Evolutionary conservation across 1,284 basidiomycete genomes (phyloP), one percentile per base, ranked within the genome.

Genomic region (Cerrena zonata): DNA sequence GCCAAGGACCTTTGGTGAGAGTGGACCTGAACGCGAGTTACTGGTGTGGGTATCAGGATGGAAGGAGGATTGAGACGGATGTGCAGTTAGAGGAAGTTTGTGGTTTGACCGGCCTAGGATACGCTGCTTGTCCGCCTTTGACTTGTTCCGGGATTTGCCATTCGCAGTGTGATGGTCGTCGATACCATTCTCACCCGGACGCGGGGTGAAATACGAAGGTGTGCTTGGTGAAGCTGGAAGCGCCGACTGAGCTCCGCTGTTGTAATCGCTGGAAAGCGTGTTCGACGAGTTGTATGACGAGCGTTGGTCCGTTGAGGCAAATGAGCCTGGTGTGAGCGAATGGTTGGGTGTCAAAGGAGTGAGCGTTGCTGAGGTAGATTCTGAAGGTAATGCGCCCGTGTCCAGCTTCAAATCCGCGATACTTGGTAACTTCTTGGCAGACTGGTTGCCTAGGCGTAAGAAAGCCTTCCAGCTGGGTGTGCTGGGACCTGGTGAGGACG

Each of bases 251-350:
- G 71, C 54, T 47, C 69, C 65, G 27, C 60, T 64, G 63, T 77
- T 78, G 1, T 82, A 86, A 60, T 85, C 84, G 57, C 74, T 82
- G 10, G 85, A 86, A 54, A 78, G 77, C 0, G 82, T 81, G 57
- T 79, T 79, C 38, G 84, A 86, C 10, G 86, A 88, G 61, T 81
- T 84, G 67, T 79, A 86, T 4, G 86, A 88, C 39, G 77, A 82
- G 45, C 84, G 76, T 49, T 78, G 77, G 65, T 81, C 78, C 53
- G 61, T 54, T 40, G 70, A 67, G 25, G 71, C 64, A 49, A 74
- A 69, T 18, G 77, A 73, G 21, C 71, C 68, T 22, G 80, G 79
- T 13, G 78, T 75, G 50, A 80, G 70, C 12, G 78, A 71, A 40
- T 75, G 64, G 45, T 71, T 76, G 38, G 73, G 65, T 27, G 76